Evolutionary conservation across 1,139 yeast genomes (phyloP).

Genomic region (Spencermartinsiella ligniputridi): DNA sequence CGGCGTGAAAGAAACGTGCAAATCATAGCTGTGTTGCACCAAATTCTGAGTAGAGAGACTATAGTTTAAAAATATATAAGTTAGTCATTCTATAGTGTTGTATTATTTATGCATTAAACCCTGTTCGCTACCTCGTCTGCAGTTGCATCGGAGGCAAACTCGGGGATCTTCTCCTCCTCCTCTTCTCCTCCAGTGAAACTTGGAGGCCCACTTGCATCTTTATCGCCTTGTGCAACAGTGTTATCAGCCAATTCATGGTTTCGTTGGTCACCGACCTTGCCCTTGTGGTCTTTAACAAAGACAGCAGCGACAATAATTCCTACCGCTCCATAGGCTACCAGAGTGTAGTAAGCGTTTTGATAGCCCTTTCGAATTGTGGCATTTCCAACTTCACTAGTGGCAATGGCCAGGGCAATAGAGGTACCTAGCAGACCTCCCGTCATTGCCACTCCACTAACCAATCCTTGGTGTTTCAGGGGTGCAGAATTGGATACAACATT

Average conservation of each 20-base stretch:
- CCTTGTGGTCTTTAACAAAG: constrained; percentile 12
- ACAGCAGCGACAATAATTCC: constrained; percentile 12
- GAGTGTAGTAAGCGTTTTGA: constrained; percentile 15
- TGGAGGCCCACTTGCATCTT: background rate
- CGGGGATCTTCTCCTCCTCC: background rate
- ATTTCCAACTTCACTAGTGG: constrained; percentile 22
- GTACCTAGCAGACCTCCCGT: constrained; percentile 28
- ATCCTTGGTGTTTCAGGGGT: constrained; percentile 35
- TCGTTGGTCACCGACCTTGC: background rate
- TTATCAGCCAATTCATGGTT: background rate
- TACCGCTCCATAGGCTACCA: constrained; percentile 16
- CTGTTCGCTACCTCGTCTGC: background rate
- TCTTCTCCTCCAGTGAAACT: background rate
- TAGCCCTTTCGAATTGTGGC: constrained; percentile 9
- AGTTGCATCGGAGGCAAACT: background rate
- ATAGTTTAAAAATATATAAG: too few species aligned
- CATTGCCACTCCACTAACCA: constrained; percentile 31
- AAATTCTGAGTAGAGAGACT: too few species aligned
- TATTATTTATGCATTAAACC: too few species aligned
- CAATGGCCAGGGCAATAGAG: constrained; percentile 27
- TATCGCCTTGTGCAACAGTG: background rate
- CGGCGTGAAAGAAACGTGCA: too few species aligned
- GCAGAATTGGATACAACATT: constrained; percentile 27
- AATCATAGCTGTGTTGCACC: too few species aligned
- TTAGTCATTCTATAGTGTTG: too few species aligned